Conservation (phyloP, 2,329 filamentous ascomycete genomes). For the Microdochium paspali region DNA sequence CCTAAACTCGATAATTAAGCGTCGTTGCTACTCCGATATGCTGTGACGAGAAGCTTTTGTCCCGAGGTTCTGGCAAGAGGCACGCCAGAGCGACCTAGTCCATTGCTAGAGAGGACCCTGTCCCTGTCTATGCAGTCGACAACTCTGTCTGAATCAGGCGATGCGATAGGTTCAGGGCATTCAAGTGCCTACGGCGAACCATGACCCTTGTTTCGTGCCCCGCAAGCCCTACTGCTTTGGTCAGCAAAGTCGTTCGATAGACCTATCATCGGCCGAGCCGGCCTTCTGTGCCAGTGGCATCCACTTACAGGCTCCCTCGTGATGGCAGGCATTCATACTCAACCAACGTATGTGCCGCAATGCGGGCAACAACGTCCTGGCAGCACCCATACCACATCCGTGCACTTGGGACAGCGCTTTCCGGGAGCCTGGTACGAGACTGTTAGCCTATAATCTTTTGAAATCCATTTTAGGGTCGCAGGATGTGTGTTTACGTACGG, state of each 20-base stretch:
- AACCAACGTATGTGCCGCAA: conserved; percentile 13
- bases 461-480: background rate
- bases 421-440: conserved; percentile 13
- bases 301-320: background rate
- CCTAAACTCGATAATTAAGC: too few species aligned
- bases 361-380: conserved; percentile 12
- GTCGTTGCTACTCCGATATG: too few species aligned
- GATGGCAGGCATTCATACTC: background rate
- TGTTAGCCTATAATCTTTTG: too few species aligned
- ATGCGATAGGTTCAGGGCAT: background rate
- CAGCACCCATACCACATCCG: conserved; percentile 9
- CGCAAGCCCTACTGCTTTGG: background rate
- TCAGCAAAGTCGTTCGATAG: background rate
- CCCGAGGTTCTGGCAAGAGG: too few species aligned
- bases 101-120: too few species aligned
- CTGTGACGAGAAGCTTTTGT: too few species aligned
- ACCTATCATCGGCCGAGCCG: background rate
- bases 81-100: too few species aligned
- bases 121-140: too few species aligned
- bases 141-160: background rate
- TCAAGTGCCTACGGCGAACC: background rate
- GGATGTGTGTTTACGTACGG: background rate
- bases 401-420: conserved; percentile 9
- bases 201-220: background rate
- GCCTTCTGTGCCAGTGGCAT: background rate